These are phyloP conservation scores for Ceratobasidium sp. DNA, from an alignment of 1,284 basidiomycete species.

Conservation along the genomic window DNA sequence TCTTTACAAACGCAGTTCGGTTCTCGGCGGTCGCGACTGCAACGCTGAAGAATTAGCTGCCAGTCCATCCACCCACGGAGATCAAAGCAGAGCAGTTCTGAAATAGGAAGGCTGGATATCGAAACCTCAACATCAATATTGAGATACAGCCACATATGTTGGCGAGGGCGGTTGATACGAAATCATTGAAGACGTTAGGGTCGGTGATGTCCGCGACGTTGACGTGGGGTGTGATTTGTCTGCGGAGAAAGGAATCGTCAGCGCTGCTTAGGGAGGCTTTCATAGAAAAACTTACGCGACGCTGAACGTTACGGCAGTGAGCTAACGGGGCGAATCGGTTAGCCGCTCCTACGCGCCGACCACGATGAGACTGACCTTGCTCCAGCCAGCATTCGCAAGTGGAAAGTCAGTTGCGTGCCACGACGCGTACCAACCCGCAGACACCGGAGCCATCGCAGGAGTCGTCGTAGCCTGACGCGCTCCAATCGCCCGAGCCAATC, in stretches of 20 bases:
- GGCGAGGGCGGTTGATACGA: conserved; percentile 45
- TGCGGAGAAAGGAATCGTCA: background rate
- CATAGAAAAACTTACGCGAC: conserved; percentile 34
- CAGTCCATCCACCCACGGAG: conserved; percentile 46
- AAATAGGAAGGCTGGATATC: background rate
- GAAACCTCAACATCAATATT: background rate
- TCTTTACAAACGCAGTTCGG: conserved; percentile 58
- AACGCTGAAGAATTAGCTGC: conserved; percentile 60
- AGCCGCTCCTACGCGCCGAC: background rate
- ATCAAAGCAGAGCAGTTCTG: conserved; percentile 46
- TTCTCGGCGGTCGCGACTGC: conserved; percentile 55
- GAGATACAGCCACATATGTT: conserved; percentile 30
- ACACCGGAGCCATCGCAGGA: conserved; percentile 14
- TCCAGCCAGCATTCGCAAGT: conserved; percentile 40
- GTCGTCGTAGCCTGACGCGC: no score
- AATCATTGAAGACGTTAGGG: conserved; percentile 42
- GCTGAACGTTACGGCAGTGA: conserved; percentile 43
- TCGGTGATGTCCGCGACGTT: conserved; percentile 37
- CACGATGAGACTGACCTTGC: conserved; percentile 15
- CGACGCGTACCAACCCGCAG: conserved; percentile 41
- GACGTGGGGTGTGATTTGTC: conserved; percentile 30
- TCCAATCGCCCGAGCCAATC: background rate
- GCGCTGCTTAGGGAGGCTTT: background rate
- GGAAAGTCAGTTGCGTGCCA: conserved; percentile 45
- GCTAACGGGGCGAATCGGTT: conserved; percentile 1